Evolutionary conservation across 2,329 filamentous ascomycete species (phyloP).

Genomic region (Ascochyta lentis): DNA sequence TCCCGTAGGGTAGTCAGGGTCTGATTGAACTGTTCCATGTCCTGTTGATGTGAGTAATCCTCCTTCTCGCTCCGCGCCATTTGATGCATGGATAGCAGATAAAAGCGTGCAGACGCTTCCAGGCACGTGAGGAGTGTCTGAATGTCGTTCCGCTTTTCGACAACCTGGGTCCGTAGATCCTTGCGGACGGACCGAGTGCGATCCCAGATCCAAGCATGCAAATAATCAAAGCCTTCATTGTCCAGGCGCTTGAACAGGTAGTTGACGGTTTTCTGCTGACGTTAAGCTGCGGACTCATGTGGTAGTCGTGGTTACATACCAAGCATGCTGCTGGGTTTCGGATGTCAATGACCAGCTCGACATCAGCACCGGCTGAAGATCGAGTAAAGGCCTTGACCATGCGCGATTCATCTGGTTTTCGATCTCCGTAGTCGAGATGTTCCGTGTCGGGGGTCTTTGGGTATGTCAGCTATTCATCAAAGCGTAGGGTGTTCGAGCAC

Average conservation of each 20-base stretch:
- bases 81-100: constrained; percentile 67
- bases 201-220: constrained; percentile 71
- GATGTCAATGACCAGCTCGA: constrained; percentile 69
- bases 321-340: constrained; percentile 60
- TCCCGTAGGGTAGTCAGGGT: constrained; percentile 66
- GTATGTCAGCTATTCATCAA: not conserved
- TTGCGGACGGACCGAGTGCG: constrained; percentile 69
- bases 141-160: constrained; percentile 62
- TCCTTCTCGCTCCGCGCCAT: constrained; percentile 54
- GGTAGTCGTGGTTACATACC: constrained; percentile 29
- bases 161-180: constrained; percentile 68
- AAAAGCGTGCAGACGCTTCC: constrained; percentile 69
- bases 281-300: constrained; percentile 19
- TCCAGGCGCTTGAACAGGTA: constrained; percentile 58
- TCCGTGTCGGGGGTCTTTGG: constrained; percentile 41
- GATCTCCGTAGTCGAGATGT: constrained; percentile 38
- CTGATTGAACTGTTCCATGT: constrained; percentile 69
- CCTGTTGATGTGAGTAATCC: constrained; percentile 60
- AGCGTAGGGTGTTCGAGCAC: constrained; percentile 4
- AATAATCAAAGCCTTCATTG: constrained; percentile 53
- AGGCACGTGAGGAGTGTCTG: constrained; percentile 65
- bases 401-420: constrained; percentile 56
- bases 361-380: constrained; percentile 68
- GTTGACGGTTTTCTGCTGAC: constrained; percentile 49
- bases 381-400: constrained; percentile 71